Conservation (phyloP, 768 basidiomycete genomes). For the Tulasnella sp. region DNA sequence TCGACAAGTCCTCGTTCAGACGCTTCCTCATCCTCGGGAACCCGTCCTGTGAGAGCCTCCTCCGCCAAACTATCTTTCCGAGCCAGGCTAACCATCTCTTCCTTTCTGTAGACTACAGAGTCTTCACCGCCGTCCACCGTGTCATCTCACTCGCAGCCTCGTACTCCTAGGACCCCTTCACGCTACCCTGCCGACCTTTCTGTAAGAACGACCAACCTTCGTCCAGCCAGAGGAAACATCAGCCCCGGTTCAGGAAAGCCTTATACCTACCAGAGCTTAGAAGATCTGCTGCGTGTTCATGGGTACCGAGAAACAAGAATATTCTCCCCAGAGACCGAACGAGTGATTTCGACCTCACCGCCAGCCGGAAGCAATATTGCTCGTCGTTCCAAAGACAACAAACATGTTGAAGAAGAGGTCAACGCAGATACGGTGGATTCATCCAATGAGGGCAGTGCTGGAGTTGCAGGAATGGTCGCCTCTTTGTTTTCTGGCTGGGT, state of each 20-base stretch:
- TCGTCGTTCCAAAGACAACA: neutral
- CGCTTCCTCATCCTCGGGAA: too few species aligned
- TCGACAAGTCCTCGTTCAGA: too few species aligned
- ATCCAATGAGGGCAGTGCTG: neutral
- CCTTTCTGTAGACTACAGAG: too few species aligned
- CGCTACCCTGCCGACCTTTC: conserved; percentile 3
- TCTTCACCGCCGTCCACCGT: neutral
- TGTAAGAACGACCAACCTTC: neutral
- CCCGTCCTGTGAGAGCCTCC: too few species aligned
- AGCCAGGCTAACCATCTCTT: too few species aligned
- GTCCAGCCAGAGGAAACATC: conserved; percentile 1
- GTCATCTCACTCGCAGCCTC: neutral
- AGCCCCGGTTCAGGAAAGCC: conserved; percentile 44
- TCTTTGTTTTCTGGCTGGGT: neutral
- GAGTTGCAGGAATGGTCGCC: neutral
- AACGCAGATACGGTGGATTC: neutral
- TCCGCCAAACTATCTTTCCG: too few species aligned
- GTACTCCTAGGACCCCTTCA: neutral
- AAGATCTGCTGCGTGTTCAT: conserved; percentile 75
- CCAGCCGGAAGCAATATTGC: neutral
- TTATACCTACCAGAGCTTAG: conserved; percentile 70
- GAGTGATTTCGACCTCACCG: conserved; percentile 18
- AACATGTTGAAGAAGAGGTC: neutral
- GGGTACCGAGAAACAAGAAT: conserved; percentile 90
- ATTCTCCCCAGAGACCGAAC: conserved; percentile 74